Evolutionary conservation across 345 rosid species (phyloP), one percentile per base, ranked within the genome.

Genomic region (Gossypium raimondii): DNA sequence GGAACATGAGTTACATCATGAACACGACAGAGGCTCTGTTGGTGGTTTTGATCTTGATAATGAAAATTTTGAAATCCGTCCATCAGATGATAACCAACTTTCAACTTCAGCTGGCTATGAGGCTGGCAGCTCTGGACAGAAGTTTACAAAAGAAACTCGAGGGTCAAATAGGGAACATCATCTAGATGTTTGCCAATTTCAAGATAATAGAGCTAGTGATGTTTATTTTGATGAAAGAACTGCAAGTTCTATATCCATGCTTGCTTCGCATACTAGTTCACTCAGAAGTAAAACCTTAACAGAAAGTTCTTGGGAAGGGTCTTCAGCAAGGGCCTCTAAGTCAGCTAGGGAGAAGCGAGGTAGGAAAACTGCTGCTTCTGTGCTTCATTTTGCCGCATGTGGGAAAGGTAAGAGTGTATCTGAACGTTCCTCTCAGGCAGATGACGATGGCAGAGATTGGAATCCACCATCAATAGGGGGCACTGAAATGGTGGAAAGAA

Each of bases 281-380:
- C 25, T 83, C 27, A 89, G 94, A 84, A 91, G 94, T 83, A 91
- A 84, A 81, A 86, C 93, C 74, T 84, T 91, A 56, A 90, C 97
- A 16, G 99, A 91, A 82, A 85, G 89, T 80, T 91, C 93, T n/a
- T 87, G 88, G 97, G 99, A 93, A 48, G 94, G 94, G 76, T 84
- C 89, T 79, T 81, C 91, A 18, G 79, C 85, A 44, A 89, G 83
- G 84, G 78, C 74, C 29, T 85, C 87, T n/a, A 93, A 87, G 75
- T 71, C 90, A 70, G 70, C 81, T 11, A 85, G 87, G 85, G 99
- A 93, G 64, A 93, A 73, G 81, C 84, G 86, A 48, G 89, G 86
- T 63, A 84, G 90, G 85, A 90, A 89, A 84, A 73, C 68, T n/a
- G 77, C 78, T 70, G 24, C 90, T 79, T 73, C 89, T 70, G 82